These are phyloP conservation scores for Begonia fuchsioides DNA, from an alignment of 306 rosid species.

Conservation along the genomic window DNA sequence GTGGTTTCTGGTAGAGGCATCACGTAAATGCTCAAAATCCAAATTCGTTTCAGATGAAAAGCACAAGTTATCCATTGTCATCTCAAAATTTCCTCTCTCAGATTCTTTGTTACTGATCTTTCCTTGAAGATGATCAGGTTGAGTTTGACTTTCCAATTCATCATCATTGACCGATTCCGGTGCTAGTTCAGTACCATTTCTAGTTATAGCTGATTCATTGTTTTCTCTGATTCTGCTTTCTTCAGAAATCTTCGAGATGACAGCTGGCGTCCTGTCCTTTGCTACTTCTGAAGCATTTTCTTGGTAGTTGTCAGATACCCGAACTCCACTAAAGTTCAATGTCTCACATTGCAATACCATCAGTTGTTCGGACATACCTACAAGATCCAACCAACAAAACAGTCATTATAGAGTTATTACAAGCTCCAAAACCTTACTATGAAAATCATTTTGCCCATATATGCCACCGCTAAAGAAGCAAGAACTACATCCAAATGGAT, in stretches of 20 bases:
- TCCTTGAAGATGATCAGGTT: slow-evolving; percentile 21
- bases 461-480: too few species aligned
- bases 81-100: slow-evolving; percentile 22
- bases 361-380: slow-evolving; percentile 64
- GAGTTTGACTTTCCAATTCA: slow-evolving; percentile 16
- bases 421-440: too few species aligned
- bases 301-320: slow-evolving; percentile 30
- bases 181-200: slow-evolving; percentile 29
- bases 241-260: slow-evolving; percentile 24
- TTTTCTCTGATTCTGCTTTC: slow-evolving; percentile 18
- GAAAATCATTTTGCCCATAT: too few species aligned
- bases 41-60: slow-evolving; percentile 24
- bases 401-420: too few species aligned
- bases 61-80: slow-evolving; percentile 23
- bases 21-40: slow-evolving; percentile 27
- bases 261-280: slow-evolving; percentile 32
- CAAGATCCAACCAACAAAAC: slow-evolving; percentile 5
- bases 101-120: slow-evolving; percentile 26
- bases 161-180: slow-evolving; percentile 12
- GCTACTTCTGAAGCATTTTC: slow-evolving; percentile 28
- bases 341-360: slow-evolving; percentile 34
- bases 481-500: too few species aligned
- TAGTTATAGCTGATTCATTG: slow-evolving; percentile 19
- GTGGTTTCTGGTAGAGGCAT: slow-evolving; percentile 14
- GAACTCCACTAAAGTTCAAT: slow-evolving; percentile 41